A percentile compares a stretch with the other conserved stretches of the same genome.
Evolutionary conservation across 140 eudicot genomes (phyloP).

Genomic region (Oenanthe javanica): DNA sequence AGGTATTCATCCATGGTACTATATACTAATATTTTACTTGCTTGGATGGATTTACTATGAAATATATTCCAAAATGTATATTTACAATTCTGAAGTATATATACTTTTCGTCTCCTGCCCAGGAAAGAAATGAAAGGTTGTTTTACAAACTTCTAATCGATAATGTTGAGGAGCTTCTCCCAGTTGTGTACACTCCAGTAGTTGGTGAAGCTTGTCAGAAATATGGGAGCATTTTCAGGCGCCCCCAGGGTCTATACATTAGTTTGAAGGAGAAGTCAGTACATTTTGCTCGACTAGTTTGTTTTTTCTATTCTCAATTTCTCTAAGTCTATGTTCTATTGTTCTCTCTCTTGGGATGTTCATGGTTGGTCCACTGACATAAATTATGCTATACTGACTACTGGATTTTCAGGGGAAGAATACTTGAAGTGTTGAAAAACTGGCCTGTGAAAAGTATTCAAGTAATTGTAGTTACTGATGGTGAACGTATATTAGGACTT

Average conservation of each 20-base stretch:
- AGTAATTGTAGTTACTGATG: constrained; percentile 29
- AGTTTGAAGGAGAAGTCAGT: constrained; percentile 10
- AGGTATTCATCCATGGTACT: neutral
- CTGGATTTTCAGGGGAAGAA: constrained; percentile 19
- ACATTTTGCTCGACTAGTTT: neutral
- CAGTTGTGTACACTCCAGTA: constrained; percentile 64
- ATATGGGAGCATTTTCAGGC: constrained; percentile 14
- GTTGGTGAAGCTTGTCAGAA: constrained; percentile 51
- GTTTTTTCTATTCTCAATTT: neutral
- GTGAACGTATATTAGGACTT: constrained; percentile 32
- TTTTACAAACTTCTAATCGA: constrained; percentile 70
- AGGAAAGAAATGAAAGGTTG: constrained; percentile 64
- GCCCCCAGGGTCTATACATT: constrained; percentile 12
- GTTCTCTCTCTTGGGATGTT: neutral
- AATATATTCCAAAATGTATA: neutral
- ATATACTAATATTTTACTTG: neutral
- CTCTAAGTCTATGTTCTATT: neutral
- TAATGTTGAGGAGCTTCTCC: constrained; percentile 64
- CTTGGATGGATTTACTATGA: neutral
- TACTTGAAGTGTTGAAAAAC: constrained; percentile 30
- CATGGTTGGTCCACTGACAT: neutral
- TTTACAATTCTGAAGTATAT: neutral
- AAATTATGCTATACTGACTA: neutral
- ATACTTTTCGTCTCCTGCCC: neutral
- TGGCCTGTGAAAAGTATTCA: constrained; percentile 29